A percentile compares a stretch with the other conserved stretches of the same genome.
phyloP scores from a whole-genome alignment of 1,139 yeast genomes.

The Taphrina deformans region DNA sequence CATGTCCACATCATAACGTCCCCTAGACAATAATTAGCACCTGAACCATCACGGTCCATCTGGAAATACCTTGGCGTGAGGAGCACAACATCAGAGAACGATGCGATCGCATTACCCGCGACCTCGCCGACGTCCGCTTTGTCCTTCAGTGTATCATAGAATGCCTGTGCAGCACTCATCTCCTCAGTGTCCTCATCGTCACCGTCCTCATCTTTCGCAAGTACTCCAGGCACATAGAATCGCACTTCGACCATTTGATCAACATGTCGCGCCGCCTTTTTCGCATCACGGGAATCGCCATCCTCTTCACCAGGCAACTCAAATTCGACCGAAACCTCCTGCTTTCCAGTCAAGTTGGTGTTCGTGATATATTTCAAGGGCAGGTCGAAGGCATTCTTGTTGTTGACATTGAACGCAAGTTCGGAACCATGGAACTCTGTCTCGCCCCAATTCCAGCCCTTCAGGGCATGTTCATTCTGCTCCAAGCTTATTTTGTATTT shows the following conservation, averaged over 20 bases:
- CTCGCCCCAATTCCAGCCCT: constrained; percentile 99
- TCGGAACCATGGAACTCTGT: constrained; percentile 91
- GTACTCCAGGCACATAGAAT: constrained; percentile 84
- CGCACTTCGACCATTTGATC: constrained; percentile 95
- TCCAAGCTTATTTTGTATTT: constrained; percentile 73
- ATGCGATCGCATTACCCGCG: constrained; percentile 95
- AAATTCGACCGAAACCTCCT: constrained; percentile 89
- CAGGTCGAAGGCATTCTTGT: constrained; percentile 86
- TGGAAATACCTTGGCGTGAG: constrained; percentile 66
- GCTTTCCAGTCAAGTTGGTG: constrained; percentile 87
- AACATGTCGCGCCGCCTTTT: constrained; percentile 31
- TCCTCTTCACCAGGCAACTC: constrained; percentile 55
- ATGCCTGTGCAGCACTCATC: constrained; percentile 35
- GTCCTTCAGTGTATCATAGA: constrained; percentile 74
- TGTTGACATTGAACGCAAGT: constrained; percentile 78
- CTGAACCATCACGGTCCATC: background rate
- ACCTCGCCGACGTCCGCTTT: constrained; percentile 96
- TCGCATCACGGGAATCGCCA: constrained; percentile 49
- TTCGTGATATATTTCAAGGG: constrained; percentile 80
- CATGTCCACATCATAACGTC: constrained; percentile 96
- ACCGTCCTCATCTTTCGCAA: constrained; percentile 49
- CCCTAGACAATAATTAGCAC: constrained; percentile 52
- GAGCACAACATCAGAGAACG: constrained; percentile 86
- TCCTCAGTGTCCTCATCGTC: constrained; percentile 42
- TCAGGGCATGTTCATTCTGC: constrained; percentile 80